Evolutionary conservation across 2,329 filamentous ascomycete genomes (phyloP), one percentile per base, ranked within the genome.

Genomic region (Ophiostoma populinum): DNA sequence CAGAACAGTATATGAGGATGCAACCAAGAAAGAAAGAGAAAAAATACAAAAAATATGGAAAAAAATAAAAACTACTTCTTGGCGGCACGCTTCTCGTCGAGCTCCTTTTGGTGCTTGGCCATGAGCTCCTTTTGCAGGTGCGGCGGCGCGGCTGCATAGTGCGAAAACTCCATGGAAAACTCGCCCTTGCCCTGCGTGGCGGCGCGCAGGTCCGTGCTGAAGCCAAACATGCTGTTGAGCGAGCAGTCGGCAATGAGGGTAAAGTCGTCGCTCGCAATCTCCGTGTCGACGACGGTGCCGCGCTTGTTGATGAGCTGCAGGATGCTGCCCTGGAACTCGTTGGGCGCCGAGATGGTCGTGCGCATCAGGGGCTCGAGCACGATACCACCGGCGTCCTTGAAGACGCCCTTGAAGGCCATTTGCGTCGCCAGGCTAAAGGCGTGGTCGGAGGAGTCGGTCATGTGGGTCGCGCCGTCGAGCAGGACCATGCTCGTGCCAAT

Each of bases 101-200:
- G 55, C 53, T 73, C 68, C 45, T 67, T 65, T 52, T 70, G 50
- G 51, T 73, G 61, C 54, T 70, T 70, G 47, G 65, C 65, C 24
- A 72, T 45, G 37, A 73, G 54, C 45, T 73, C 68, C 53, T 67
- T 73, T 7, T 98, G 90, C 55, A 95, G 55, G 53, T 95, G 86
- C 48, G 74, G 72, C 32, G 86, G 80, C 40, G 90, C 83, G 34
- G 83, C 67, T 35, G 80, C 75, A 51, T 98, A 98, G 61, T 95
- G 90, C 56, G 80, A 90, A 51, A 98, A 98, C 60, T 98, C 90
- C 90, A 98, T 95, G 49, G 71, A 80, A 53, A 94, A 98, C 62
- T 98, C 90, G 49, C 90, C 90, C 68, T 98, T 98, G 42, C 90
- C 90, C 62, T 98, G 90, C 2, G 86, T 95, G 16, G 86, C 81